These are phyloP conservation scores for Coniophora puteana DNA, from an alignment of 1,284 basidiomycete genomes.

Conservation along the genomic window DNA sequence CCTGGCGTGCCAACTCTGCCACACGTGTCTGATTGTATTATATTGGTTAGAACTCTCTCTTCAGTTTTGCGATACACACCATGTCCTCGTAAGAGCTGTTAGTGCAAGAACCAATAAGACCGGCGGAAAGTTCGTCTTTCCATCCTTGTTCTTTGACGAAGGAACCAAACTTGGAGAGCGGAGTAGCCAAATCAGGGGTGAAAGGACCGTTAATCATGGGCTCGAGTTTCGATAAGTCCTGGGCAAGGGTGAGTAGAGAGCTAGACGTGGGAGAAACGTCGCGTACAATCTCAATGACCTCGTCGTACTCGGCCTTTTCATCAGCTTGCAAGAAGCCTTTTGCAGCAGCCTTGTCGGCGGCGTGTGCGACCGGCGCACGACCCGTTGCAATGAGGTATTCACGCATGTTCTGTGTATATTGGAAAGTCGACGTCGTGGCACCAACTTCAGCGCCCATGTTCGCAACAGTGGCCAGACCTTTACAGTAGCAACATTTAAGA, in stretches of 20 bases:
- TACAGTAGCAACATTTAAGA: too few species aligned
- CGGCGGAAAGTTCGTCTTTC: slow-evolving; percentile 90
- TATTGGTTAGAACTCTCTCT: slow-evolving; percentile 11
- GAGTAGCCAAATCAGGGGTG: slow-evolving; percentile 95
- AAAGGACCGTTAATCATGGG: slow-evolving; percentile 97
- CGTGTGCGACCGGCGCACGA: slow-evolving; percentile 82
- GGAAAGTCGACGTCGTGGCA: slow-evolving; percentile 97
- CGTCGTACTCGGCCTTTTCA: slow-evolving; percentile 91
- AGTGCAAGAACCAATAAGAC: slow-evolving; percentile 95
- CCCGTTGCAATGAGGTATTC: slow-evolving; percentile 90
- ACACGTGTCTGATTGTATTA: slow-evolving; percentile 60
- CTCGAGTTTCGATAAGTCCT: slow-evolving; percentile 91
- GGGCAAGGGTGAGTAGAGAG: slow-evolving; percentile 2
- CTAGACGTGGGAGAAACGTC: not conserved
- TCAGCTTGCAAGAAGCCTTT: slow-evolving; percentile 83
- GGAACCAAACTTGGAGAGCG: slow-evolving; percentile 85
- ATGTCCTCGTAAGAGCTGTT: slow-evolving; percentile 97
- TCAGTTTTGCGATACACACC: slow-evolving; percentile 38
- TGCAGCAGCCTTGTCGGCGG: slow-evolving; percentile 83
- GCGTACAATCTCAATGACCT: slow-evolving; percentile 89
- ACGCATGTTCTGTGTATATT: slow-evolving; percentile 89
- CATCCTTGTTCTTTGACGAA: slow-evolving; percentile 85
- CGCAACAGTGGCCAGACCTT: slow-evolving; percentile 88
- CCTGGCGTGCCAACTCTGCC: slow-evolving; percentile 89
- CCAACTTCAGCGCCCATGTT: slow-evolving; percentile 99